These are phyloP conservation scores for Berberis thunbergii DNA, from an alignment of 164 flowering plant genomes.

Conservation along the genomic window DNA sequence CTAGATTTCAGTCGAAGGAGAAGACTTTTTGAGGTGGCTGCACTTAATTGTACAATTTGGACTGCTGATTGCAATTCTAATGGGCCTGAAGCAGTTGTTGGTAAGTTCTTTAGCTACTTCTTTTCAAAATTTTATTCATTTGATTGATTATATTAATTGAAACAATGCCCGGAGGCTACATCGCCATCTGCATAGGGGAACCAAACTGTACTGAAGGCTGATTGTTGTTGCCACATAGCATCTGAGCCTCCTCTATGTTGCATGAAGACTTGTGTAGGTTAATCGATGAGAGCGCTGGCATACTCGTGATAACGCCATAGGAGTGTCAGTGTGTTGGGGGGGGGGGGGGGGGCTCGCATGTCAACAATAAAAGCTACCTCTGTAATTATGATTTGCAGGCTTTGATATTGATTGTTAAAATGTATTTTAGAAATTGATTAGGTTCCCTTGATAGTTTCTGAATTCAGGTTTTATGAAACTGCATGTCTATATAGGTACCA, in stretches of 20 bases:
- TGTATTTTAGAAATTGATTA: neutral
- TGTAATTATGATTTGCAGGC: too few relatives aligned
- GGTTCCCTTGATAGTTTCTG: neutral
- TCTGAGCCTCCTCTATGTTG: too few relatives aligned
- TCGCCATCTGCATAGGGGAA: neutral
- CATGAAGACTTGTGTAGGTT: too few relatives aligned
- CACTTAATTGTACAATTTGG: conserved; percentile 68
- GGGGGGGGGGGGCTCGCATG: too few relatives aligned
- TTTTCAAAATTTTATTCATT: neutral
- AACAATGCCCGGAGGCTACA: neutral
- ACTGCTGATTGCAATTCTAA: conserved; percentile 52
- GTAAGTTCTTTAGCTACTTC: conserved; percentile 26
- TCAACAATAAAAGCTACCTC: too few relatives aligned
- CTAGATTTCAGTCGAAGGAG: conserved; percentile 24
- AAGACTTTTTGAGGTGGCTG: conserved; percentile 24
- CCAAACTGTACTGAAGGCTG: too few relatives aligned
- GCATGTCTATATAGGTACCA: conserved; percentile 46
- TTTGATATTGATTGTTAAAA: too few relatives aligned
- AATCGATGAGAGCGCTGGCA: too few relatives aligned
- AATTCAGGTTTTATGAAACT: neutral
- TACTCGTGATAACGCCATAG: too few relatives aligned
- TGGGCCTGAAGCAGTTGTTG: conserved; percentile 47
- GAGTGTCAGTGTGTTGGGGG: too few relatives aligned
- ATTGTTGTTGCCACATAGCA: too few relatives aligned
- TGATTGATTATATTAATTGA: neutral